Evolutionary conservation across 139 green algal genomes (phyloP), one percentile per base, ranked within the genome.

Genomic region (Tetratostichococcus sp.): DNA sequence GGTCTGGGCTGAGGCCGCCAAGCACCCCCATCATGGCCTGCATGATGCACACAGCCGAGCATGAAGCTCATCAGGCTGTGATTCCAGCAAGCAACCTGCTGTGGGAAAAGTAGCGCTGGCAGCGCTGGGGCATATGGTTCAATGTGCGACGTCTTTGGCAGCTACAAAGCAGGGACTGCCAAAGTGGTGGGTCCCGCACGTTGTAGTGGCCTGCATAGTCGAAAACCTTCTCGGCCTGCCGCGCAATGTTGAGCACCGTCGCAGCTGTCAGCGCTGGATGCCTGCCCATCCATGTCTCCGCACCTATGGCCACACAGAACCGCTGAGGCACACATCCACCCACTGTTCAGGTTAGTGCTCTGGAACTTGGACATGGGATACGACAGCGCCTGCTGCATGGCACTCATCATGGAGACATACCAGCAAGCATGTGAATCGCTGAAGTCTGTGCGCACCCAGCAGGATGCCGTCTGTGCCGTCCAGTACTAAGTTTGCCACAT

Each of bases 401-500:
- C 39, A 50, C 14, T 8, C 8, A 14, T 14, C 8, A 50, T 50
- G 39, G 8, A 8, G 14, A 50, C 39, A 50, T 50, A 8, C 8
- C 8, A 8, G 8, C 8, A 8, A 50, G 50, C 50, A 62, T 62
- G 50, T 2, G 19, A n/a, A 30, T 85, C 87, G 0, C 85, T 67
- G 87, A 90, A 91, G 30, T 87, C 89, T n/a, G 78, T 91, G 87
- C 25, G 80, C 83, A 26, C 90, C 91, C 71, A 97, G 89, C 82
- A 97, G 70, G 25, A 96, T 79, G 33, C 78, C 85, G 39, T 90
- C 85, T 5, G 73, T 77, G 23, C 93, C 93, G 71, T 98, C 92
- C 58, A 98, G 85, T 75, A 97, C 90, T 35, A 93, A 87, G 82
- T 98, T 98, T 77, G 93, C 94, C 42, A 98, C 93, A 79, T 98